Evolutionary conservation across 139 green algal genomes (phyloP), one percentile per base, ranked within the genome.

Genomic region (Eudorina sp.): DNA sequence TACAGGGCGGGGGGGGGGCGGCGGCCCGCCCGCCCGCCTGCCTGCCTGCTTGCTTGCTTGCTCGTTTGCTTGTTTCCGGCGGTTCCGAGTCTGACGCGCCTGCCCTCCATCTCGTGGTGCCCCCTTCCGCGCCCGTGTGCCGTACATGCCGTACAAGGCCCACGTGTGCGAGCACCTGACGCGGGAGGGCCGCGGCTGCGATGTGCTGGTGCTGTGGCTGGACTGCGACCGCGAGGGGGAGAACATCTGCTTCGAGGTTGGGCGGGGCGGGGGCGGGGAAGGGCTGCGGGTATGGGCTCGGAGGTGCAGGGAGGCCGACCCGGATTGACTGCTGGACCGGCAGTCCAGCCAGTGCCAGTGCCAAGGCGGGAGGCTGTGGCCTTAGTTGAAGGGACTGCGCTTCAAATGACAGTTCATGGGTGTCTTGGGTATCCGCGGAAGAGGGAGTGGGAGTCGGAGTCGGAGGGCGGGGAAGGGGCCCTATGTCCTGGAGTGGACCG

Each of bases 241-340:
- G 91, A 98, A 98, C 90, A 98, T 98, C 73, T 98, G 96, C 92
- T 98, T 98, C 88, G 95, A 98, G 91, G 96, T 96, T 74, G 36
- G 68, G 9, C 11, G 68, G 8, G 62, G 62, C 5, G 55, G 55
- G 16, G 16, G 13, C 55, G 23, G 55, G 21, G 19, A 34, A 9
- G 55, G 55, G 55, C 5, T 29, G 55, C n/a, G n/a, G n/a, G n/a
- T n/a, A n/a, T n/a, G n/a, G n/a, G n/a, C n/a, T n/a, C n/a, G n/a
- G n/a, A n/a, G n/a, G n/a, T n/a, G n/a, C n/a, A n/a, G n/a, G n/a
- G n/a, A n/a, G n/a, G n/a, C n/a, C n/a, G n/a, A n/a, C n/a, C n/a
- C n/a, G n/a, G n/a, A n/a, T n/a, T n/a, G n/a, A n/a, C n/a, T n/a
- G n/a, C n/a, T n/a, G n/a, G n/a, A n/a, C n/a, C n/a, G n/a, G n/a